phyloP scores from a whole-genome alignment of 768 basidiomycete species.

The Xerocomellus dryophilus region DNA sequence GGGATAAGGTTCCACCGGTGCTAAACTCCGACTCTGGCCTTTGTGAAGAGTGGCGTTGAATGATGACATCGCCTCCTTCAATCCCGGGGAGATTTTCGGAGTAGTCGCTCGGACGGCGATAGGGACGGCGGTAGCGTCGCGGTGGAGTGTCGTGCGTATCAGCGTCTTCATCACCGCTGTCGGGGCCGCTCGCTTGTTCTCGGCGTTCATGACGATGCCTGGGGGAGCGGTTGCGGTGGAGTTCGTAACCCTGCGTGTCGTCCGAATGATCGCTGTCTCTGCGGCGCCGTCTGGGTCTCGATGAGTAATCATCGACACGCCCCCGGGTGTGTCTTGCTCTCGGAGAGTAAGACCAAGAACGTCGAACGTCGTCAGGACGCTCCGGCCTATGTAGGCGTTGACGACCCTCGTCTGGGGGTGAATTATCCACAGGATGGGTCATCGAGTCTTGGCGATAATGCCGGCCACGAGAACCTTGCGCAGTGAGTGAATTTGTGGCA shows the following conservation, averaged over 20 bases:
- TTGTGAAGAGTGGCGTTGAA: neutral
- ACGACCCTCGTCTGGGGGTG: neutral
- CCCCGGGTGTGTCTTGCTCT: too few species aligned
- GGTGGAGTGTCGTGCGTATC: neutral
- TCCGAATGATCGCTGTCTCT: neutral
- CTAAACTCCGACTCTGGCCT: too few species aligned
- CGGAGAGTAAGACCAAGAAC: neutral
- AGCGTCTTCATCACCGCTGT: neutral
- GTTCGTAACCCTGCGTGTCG: neutral
- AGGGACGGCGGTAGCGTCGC: neutral
- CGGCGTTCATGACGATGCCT: neutral
- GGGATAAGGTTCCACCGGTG: neutral
- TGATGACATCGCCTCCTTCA: neutral
- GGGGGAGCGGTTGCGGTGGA: neutral
- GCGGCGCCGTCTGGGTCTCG: neutral
- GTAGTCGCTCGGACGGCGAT: neutral
- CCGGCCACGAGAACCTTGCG: neutral
- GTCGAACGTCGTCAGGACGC: neutral
- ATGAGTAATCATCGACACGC: neutral
- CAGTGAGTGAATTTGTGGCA: neutral
- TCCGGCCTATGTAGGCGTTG: neutral
- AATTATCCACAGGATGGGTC: neutral
- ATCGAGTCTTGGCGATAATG: neutral
- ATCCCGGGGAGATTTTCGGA: neutral
- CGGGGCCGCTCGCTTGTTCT: neutral